phyloP scores from a whole-genome alignment of 345 rosid species.

The Aquilaria malaccensis region DNA sequence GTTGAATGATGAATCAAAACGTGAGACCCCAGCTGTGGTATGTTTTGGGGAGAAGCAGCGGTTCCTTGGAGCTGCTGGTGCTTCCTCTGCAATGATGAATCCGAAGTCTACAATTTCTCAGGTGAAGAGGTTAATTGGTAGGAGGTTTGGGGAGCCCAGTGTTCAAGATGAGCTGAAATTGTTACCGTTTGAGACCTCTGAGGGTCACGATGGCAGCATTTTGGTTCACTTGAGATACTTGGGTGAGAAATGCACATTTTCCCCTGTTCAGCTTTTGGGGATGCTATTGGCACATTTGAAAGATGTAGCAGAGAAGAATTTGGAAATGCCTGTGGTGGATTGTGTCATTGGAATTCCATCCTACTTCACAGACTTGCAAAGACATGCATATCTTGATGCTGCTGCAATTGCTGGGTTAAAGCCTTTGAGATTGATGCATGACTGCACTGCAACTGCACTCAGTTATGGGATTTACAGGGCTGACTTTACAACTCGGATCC shows the following conservation, averaged over 20 bases:
- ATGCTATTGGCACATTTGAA: conserved; percentile 68
- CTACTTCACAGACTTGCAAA: conserved; percentile 49
- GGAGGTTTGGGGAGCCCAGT: conserved; percentile 37
- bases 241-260: conserved; percentile 45
- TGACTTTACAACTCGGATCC: conserved; percentile 33
- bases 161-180: conserved; percentile 45
- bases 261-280: conserved; percentile 48
- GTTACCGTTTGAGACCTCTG: conserved; percentile 45
- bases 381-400: conserved; percentile 57
- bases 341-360: conserved; percentile 65
- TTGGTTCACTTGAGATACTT: conserved; percentile 36
- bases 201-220: conserved; percentile 42
- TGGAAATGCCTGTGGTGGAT: conserved; percentile 35
- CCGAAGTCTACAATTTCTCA: conserved; percentile 69
- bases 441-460: conserved; percentile 60
- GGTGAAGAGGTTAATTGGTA: conserved; percentile 59
- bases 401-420: conserved; percentile 56
- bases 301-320: conserved; percentile 43
- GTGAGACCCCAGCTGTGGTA: conserved; percentile 62
- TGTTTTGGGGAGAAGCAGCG: conserved; percentile 85
- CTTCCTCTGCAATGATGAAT: conserved; percentile 68
- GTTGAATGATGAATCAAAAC: conserved; percentile 70
- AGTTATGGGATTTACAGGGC: conserved; percentile 66
- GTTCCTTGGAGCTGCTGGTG: conserved; percentile 74
- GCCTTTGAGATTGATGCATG: conserved; percentile 59